Evolutionary conservation across 768 basidiomycete species (phyloP), one percentile per base, ranked within the genome.

Genomic region (Macrolepiota fuliginosa): DNA sequence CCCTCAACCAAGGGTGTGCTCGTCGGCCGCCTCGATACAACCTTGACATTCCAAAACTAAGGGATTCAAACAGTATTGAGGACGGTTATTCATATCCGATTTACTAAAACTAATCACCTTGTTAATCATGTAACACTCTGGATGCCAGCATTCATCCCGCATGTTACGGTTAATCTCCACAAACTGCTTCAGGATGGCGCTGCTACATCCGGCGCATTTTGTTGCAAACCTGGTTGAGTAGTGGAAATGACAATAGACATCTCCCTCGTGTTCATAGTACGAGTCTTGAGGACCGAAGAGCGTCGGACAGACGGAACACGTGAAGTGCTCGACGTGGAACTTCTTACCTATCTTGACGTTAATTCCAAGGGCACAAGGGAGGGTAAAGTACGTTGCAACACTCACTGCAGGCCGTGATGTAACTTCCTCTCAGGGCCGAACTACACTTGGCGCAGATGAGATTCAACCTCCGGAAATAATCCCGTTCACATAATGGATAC

Each of bases 11-110:
- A 80, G 37, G 81, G 77, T 55, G 79, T 76, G 69, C 87, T 87
- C 35, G 81, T 86, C 47, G 91, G 89, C 71, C 91, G 75, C 64
- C 89, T 83, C 37, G 89, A 85, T 62, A 86, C 87, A 4, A 94
- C 88, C 74, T 98, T 97, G 72, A 98, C 96, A 72, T 98, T 99
- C 97, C 97, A 98, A 76, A 98, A 98, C 94, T 97, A 72, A n/a
- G 46, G 24, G 22, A 55, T 52, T 51, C 42, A 27, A 19, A 62
- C 39, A 42, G 42, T 42, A 46, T 54, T 58, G 39, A 25, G 19
- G 46, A 39, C 45, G 32, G 37, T 36, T 39, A 24, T 42, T 46
- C 32, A n/a, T 22, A 15, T 22, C 10, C n/a, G 36, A 27, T 22
- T 7, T 52, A 60, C 55, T 17, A 17, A 64, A 47, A 29, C 45